Base-by-base conservation (phyloP, 768 basidiomycete species). In the Fistulinella prunicolor region DNA sequence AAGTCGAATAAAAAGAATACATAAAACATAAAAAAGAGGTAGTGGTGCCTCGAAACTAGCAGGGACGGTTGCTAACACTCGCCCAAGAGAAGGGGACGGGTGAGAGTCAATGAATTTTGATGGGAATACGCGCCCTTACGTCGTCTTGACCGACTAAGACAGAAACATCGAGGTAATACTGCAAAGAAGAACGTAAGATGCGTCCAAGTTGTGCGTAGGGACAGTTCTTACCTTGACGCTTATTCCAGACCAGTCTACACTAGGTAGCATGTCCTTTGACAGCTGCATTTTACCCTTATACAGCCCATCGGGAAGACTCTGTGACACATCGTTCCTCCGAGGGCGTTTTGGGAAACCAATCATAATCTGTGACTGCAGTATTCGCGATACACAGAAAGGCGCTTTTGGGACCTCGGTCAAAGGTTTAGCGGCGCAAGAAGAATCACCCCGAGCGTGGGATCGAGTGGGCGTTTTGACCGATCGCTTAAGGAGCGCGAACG, bases 131-230 rank as follows among this genome's bases (percentile, higher is more conserved):
- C 24, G 79, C 82, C 49, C 80, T 76, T 39, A 81, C 63, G 49
- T 80, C 77, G 56, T 86, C 83, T 56, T 81, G 78, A 16, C 80
- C 80, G 34, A 83, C 70, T 37, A 83, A 66, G 34, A 88, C 85
- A 42, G 83, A 83, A 26, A 85, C 73, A 48, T 87, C 84, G 46
- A 88, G 68, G 61, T 85, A 87, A 66, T 87, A 87, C 86, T 89
- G 57, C 10, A 19, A 23, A 54, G 32, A 22, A 38, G 6, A 6
- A 7, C 4, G 41, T 46, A 17, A 61, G 56, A 34, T 17, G 14
- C 37, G 30, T 44, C 44, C 16, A 24, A 50, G 58, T 49, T 22
- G 17, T 32, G 28, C 23, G 51, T 24, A 40, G 23, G 44, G 44
- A 53, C 39, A 40, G 19, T 16, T 38, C 74, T 46, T 58, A 86